These are phyloP conservation scores for Blastobotrys buckinghamii DNA, from an alignment of 1,139 yeast genomes.

Conservation along the genomic window DNA sequence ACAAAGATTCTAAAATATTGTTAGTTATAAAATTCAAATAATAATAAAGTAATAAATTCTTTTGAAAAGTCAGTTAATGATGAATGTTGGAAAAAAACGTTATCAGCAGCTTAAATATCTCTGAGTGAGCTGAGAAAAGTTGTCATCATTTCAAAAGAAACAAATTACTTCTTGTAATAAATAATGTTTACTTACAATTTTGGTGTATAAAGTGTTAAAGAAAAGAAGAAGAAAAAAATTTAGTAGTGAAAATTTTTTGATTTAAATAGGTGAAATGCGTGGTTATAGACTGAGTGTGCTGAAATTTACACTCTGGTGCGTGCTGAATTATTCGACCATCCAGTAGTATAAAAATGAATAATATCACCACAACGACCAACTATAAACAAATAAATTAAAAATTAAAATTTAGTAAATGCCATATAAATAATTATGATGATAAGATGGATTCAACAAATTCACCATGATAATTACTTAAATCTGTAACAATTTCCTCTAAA, in stretches of 20 bases:
- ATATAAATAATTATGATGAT: too few species aligned
- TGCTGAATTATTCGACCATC: too few species aligned
- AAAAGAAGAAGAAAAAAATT: constrained; percentile 2
- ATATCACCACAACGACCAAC: too few species aligned
- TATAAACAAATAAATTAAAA: too few species aligned
- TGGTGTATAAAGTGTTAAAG: neutral
- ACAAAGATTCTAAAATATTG: too few species aligned
- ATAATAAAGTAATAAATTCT: neutral
- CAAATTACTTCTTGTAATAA: neutral
- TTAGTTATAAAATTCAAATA: too few species aligned
- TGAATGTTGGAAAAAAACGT: constrained; percentile 13
- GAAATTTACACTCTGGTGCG: neutral
- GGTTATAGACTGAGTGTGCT: neutral
- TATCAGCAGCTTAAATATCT: constrained; percentile 22
- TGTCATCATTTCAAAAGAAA: constrained; percentile 17
- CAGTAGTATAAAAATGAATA: too few species aligned
- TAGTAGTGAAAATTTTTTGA: neutral
- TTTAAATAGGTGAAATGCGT: neutral
- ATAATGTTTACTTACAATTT: neutral
- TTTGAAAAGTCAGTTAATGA: constrained; percentile 1
- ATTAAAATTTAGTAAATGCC: too few species aligned
- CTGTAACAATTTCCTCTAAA: constrained; percentile 25
- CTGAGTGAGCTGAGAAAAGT: constrained; percentile 42
- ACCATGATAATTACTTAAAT: constrained; percentile 6
- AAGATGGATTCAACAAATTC: constrained; percentile 9